Evolutionary conservation across 2,329 filamentous ascomycete species (phyloP), one percentile per base, ranked within the genome.

Genomic region (Phoma herbarum): DNA sequence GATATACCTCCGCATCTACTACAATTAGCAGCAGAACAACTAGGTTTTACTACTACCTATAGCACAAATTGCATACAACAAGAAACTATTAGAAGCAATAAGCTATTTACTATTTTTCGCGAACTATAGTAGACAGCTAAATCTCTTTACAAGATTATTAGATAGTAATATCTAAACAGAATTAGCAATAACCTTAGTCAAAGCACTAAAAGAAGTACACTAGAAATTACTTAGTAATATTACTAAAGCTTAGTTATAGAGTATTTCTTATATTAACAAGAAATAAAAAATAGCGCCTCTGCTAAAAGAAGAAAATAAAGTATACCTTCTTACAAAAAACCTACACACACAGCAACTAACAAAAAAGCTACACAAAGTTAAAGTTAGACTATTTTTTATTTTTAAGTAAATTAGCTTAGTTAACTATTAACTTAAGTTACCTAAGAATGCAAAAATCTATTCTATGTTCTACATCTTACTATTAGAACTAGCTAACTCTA

Each of bases 291-390:
- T 12, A 47, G 28, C 18, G 22, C 44, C 28, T 47, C 22, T 22
- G 4, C 44, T 47, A 47, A 47, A 35, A 12, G 11, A 35, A 14
- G 8, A 18, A 11, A 28, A 47, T 47, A 47, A 47, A 35, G 44
- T 47, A 0, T 35, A 47, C 23, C 28, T 33, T 20, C 18, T 37
- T 48, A 48, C 26, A 48, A 48, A 48, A 20, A 48, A 48, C 22
- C 25, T 48, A 48, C n/a, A 23, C n/a, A 48, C 26, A 48, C 14
- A 18, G 10, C 7, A 20, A 48, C 46, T 48, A 48, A 48, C 37
- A 48, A 48, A 48, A 39, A 48, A 48, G 26, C 33, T 48, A 48
- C 18, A 47, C 6, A n/a, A n/a, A n/a, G n/a, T n/a, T n/a, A n/a
- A n/a, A n/a, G n/a, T n/a, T n/a, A n/a, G n/a, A n/a, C n/a, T n/a